phyloP scores from a whole-genome alignment of 2,329 filamentous ascomycete species.

The Orbilia oligospora region DNA sequence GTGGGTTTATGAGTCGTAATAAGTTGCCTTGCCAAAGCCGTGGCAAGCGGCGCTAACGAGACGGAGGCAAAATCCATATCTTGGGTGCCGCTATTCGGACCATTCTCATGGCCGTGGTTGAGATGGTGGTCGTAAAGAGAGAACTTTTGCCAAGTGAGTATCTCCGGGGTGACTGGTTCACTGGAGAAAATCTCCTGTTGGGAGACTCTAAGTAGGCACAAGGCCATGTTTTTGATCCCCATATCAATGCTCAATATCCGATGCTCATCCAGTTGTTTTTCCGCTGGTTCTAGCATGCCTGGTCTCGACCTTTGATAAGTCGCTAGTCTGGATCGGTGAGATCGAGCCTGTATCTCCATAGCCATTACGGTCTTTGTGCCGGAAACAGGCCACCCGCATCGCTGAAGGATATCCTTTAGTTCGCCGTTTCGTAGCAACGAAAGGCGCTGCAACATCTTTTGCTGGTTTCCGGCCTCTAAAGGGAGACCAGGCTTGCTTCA shows the following conservation, averaged over 20 bases:
- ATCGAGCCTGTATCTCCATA: constrained; percentile 24
- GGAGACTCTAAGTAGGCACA: constrained; percentile 72
- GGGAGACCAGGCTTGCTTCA: background rate
- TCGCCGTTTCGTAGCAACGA: constrained; percentile 37
- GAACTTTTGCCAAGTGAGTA: constrained; percentile 64
- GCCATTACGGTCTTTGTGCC: constrained; percentile 45
- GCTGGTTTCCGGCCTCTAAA: background rate
- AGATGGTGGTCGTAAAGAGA: constrained; percentile 35
- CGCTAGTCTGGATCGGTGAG: constrained; percentile 16
- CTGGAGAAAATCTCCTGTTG: background rate
- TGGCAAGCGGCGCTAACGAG: constrained; percentile 37
- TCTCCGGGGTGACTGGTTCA: constrained; percentile 37
- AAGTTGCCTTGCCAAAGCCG: constrained; percentile 42
- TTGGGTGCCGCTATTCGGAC: background rate
- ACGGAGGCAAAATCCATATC: constrained; percentile 66
- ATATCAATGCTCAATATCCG: constrained; percentile 85
- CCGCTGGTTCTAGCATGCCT: constrained; percentile 15
- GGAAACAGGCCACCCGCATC: constrained; percentile 54
- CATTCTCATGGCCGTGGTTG: background rate
- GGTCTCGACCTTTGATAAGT: constrained; percentile 18
- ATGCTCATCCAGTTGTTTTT: constrained; percentile 32
- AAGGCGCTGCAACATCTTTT: constrained; percentile 21
- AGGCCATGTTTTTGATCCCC: constrained; percentile 85
- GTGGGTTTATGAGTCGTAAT: constrained; percentile 72
- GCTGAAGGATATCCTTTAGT: constrained; percentile 51